phyloP scores from a whole-genome alignment of 2,329 filamentous ascomycete genomes.

The Trichophyton rubrum region DNA sequence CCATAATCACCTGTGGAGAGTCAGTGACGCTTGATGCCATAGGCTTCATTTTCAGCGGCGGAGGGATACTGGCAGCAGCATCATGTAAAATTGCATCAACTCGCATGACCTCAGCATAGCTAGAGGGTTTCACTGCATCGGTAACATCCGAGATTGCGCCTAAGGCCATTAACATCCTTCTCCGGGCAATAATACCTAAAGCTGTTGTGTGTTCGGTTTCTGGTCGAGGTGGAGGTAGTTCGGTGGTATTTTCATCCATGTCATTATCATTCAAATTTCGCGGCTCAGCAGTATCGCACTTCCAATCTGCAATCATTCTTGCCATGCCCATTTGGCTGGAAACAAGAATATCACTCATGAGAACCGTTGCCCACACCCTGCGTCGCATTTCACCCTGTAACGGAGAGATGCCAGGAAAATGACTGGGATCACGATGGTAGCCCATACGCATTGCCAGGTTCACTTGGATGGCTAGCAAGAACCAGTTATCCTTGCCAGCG shows the following conservation, averaged over 20 bases:
- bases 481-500: constrained; percentile 42
- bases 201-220: constrained; percentile 40
- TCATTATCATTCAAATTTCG: constrained; percentile 50
- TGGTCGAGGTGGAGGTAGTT: constrained; percentile 44
- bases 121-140: constrained; percentile 22
- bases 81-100: background rate
- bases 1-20: constrained; percentile 15
- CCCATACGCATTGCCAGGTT: constrained; percentile 51
- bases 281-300: constrained; percentile 48
- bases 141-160: constrained; percentile 29
- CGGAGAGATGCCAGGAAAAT: constrained; percentile 41
- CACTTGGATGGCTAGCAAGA: constrained; percentile 44
- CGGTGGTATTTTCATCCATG: constrained; percentile 39
- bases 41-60: constrained; percentile 17
- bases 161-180: constrained; percentile 24
- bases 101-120: constrained; percentile 26
- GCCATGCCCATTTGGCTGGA: constrained; percentile 55
- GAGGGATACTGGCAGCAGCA: constrained; percentile 7
- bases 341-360: constrained; percentile 48
- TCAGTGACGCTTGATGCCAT: constrained; percentile 17
- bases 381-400: constrained; percentile 45
- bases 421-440: constrained; percentile 46
- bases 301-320: constrained; percentile 46
- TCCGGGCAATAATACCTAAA: constrained; percentile 28
- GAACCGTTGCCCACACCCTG: constrained; percentile 29